Percentiles rank a stretch among this genome's conserved stretches.
Conservation (phyloP, 2,329 filamentous ascomycete genomes). For the Trematosphaeria pertusa region DNA sequence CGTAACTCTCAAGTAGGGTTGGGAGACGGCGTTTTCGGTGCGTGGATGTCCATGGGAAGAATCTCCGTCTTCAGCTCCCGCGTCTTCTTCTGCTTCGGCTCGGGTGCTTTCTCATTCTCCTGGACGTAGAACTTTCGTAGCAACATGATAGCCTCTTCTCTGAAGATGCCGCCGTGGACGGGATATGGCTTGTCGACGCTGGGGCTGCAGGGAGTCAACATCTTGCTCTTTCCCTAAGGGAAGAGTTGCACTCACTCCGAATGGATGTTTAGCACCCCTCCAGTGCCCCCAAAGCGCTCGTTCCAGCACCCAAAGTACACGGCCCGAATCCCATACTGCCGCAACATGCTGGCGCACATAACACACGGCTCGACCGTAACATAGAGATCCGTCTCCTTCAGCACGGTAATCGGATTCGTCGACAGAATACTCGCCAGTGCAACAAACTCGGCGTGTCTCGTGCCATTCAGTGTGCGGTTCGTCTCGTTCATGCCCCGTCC, state of each 20-base stretch:
- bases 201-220: slow-evolving; percentile 51
- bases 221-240: background rate
- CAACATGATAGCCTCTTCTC: slow-evolving; percentile 91
- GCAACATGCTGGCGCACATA: slow-evolving; percentile 94
- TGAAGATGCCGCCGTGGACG: slow-evolving; percentile 84
- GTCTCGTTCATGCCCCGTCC: slow-evolving; percentile 96
- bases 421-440: slow-evolving; percentile 73
- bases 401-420: slow-evolving; percentile 69
- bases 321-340: slow-evolving; percentile 84
- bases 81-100: slow-evolving; percentile 69
- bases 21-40: slow-evolving; percentile 35
- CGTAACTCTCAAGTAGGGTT: background rate
- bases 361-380: slow-evolving; percentile 98
- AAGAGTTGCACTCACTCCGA: slow-evolving; percentile 57
- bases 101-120: slow-evolving; percentile 85
- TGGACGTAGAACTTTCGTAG: slow-evolving; percentile 96
- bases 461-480: slow-evolving; percentile 67
- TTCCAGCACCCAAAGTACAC: slow-evolving; percentile 97
- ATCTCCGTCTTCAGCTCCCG: slow-evolving; percentile 68
- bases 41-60: slow-evolving; percentile 52
- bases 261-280: slow-evolving; percentile 90
- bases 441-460: slow-evolving; percentile 94
- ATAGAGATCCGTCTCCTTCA: slow-evolving; percentile 81
- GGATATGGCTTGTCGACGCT: slow-evolving; percentile 81
- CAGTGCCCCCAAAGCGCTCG: slow-evolving; percentile 95